phyloP scores from a whole-genome alignment of 1,139 yeast species.

The Petasospora rhodanensis region DNA sequence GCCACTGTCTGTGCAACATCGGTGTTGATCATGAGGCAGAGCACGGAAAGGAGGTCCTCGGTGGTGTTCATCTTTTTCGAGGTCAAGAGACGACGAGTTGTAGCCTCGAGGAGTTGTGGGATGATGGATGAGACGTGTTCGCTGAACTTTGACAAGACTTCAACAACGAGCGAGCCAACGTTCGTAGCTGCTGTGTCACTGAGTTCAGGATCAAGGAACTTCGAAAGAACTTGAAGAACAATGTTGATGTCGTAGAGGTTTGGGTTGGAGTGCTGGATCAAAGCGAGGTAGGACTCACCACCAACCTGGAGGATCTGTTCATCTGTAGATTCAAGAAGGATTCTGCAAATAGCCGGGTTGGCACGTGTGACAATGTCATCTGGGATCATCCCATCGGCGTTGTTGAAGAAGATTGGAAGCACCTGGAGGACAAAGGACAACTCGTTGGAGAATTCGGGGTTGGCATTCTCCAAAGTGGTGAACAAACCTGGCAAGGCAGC shows the following conservation, averaged over 20 bases:
- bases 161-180: slow-evolving; percentile 64
- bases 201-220: slow-evolving; percentile 64
- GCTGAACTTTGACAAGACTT: slow-evolving; percentile 58
- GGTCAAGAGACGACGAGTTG: slow-evolving; percentile 57
- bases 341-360: slow-evolving; percentile 4
- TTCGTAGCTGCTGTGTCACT: slow-evolving; percentile 79
- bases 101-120: slow-evolving; percentile 63
- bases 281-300: slow-evolving; percentile 65
- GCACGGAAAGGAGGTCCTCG: slow-evolving; percentile 71
- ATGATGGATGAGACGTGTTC: slow-evolving; percentile 43
- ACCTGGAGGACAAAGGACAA: slow-evolving; percentile 66
- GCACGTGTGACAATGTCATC: slow-evolving; percentile 5
- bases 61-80: slow-evolving; percentile 70
- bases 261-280: slow-evolving; percentile 50
- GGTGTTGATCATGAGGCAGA: slow-evolving; percentile 63
- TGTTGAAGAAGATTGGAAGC: slow-evolving; percentile 47
- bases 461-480: slow-evolving; percentile 12
- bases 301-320: slow-evolving; percentile 76
- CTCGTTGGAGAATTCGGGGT: slow-evolving; percentile 31
- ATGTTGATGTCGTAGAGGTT: slow-evolving; percentile 44
- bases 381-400: slow-evolving; percentile 23
- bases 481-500: slow-evolving; percentile 27
- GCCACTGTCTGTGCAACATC: slow-evolving; percentile 60
- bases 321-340: slow-evolving; percentile 43
- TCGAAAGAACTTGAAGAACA: slow-evolving; percentile 59